Evolutionary conservation across 768 basidiomycete species (phyloP).

Genomic region (Fibroporia radiculosa): DNA sequence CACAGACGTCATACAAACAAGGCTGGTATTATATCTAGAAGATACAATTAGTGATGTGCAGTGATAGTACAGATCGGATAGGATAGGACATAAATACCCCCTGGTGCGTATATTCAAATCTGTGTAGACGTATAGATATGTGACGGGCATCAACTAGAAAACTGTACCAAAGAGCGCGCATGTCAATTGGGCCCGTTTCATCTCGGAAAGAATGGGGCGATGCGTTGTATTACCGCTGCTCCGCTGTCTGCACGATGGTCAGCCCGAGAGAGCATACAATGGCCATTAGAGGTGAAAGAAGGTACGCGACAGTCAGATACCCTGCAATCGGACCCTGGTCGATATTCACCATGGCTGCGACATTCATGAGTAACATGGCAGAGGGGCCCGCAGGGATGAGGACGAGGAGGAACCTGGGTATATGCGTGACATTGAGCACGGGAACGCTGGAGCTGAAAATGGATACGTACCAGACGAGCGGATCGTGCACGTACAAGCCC

Average conservation of each 20-base stretch:
- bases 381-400: constrained; percentile 23
- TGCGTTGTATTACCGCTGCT: too few species aligned
- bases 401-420: constrained; percentile 21
- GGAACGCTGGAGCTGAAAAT: background rate
- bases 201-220: too few species aligned
- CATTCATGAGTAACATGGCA: constrained; percentile 23
- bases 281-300: constrained; percentile 22
- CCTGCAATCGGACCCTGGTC: constrained; percentile 22
- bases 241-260: constrained; percentile 12
- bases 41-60: too few species aligned
- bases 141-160: too few species aligned
- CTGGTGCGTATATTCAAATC: too few species aligned
- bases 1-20: too few species aligned
- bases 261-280: constrained; percentile 19
- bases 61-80: too few species aligned
- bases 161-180: too few species aligned
- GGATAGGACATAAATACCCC: too few species aligned
- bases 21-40: too few species aligned
- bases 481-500: constrained; percentile 21
- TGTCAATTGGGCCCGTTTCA: too few species aligned
- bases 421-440: background rate
- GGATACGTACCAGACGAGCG: constrained; percentile 22
- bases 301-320: constrained; percentile 22
- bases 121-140: too few species aligned
- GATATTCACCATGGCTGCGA: constrained; percentile 22